Percentiles rank a stretch among this genome's conserved stretches.
phyloP scores from a whole-genome alignment of 371 early-diverging fungal species.

The Zychaea mexicana region DNA sequence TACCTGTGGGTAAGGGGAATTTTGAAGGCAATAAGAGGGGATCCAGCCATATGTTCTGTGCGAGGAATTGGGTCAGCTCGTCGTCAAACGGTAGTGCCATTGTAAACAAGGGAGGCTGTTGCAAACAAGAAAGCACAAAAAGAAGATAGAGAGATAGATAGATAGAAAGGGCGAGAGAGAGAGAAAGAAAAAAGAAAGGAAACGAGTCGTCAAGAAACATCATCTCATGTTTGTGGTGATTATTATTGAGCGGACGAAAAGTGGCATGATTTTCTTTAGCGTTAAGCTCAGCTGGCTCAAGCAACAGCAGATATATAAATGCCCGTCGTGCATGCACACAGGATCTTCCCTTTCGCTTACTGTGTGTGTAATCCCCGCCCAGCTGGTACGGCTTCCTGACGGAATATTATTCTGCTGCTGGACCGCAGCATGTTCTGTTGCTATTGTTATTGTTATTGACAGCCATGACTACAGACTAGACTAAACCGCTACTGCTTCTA shows the following conservation, averaged over 20 bases:
- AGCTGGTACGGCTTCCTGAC: no score
- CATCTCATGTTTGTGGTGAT: background rate
- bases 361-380: no score
- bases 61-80: background rate
- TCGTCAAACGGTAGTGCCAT: background rate
- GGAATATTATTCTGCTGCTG: no score
- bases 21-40: background rate
- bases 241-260: background rate
- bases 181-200: background rate
- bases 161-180: background rate
- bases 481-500: no score
- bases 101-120: no score
- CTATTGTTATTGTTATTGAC: no score
- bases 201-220: background rate
- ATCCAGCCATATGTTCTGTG: background rate
- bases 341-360: background rate
- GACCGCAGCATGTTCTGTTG: no score
- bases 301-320: no score
- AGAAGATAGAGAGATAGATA: background rate
- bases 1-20: constrained; percentile 2
- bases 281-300: constrained; percentile 3
- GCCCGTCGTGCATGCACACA: background rate
- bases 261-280: constrained; percentile 1
- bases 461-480: no score
- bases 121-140: background rate